phyloP scores from a whole-genome alignment of 2,329 filamentous ascomycete genomes.

The Coccinonectria pachysandricola region DNA sequence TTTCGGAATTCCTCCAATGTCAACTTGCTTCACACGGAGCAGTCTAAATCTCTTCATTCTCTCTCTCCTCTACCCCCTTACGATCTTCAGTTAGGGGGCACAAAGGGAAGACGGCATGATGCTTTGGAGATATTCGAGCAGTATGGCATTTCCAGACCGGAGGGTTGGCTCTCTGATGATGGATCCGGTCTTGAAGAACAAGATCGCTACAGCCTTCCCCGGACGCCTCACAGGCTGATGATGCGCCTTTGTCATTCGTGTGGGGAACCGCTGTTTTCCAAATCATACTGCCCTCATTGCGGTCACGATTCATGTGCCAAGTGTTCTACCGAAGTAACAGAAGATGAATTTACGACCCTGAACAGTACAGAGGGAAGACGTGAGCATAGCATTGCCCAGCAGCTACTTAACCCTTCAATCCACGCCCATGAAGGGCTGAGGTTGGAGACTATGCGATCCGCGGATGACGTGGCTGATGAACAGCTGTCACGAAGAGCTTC shows the following conservation, averaged over 20 bases:
- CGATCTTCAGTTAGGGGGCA: too few species aligned
- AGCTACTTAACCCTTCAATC: conserved; percentile 1
- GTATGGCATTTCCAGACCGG: conserved; percentile 34
- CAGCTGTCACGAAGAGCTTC: conserved; percentile 5
- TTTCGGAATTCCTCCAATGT: conserved; percentile 1
- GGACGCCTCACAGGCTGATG: conserved; percentile 13
- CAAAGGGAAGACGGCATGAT: conserved; percentile 28
- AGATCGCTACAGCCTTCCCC: conserved; percentile 2
- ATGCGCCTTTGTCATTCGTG: conserved; percentile 40
- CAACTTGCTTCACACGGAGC: conserved; percentile 3
- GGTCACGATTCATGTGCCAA: conserved; percentile 40
- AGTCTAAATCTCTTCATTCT: neutral
- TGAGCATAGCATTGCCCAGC: conserved; percentile 2
- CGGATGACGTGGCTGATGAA: too few species aligned
- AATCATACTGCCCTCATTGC: conserved; percentile 35
- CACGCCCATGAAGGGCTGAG: too few species aligned
- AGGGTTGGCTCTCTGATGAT: conserved; percentile 36
- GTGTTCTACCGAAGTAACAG: conserved; percentile 30
- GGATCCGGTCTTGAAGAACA: conserved; percentile 9
- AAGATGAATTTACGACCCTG: conserved; percentile 4
- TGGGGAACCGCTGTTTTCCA: conserved; percentile 28
- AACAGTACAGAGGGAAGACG: conserved; percentile 2
- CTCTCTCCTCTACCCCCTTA: conserved; percentile 3
- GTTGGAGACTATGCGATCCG: too few species aligned
- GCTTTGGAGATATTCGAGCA: conserved; percentile 38